These are phyloP conservation scores for Colletotrichum sp. DNA, from an alignment of 2,329 filamentous ascomycete genomes.

Conservation along the genomic window DNA sequence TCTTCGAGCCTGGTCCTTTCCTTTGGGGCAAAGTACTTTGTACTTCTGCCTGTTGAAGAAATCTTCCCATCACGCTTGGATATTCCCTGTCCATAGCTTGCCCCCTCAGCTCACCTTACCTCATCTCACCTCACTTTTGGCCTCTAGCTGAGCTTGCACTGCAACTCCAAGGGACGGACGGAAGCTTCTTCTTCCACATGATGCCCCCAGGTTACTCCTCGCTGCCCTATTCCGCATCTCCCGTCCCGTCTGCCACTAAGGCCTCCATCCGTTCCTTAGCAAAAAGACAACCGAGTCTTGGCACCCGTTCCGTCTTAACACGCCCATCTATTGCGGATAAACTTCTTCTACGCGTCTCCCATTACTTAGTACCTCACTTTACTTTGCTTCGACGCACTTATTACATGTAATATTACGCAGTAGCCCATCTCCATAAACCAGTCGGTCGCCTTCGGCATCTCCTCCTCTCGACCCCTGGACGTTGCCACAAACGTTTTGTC, in stretches of 20 bases:
- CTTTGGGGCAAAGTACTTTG: neutral
- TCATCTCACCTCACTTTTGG: conserved; percentile 1
- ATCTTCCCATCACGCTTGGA: neutral
- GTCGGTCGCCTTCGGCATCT: neutral
- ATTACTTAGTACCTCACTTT: neutral
- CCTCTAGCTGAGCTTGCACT: neutral
- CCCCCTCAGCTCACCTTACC: neutral
- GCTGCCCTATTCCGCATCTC: conserved; percentile 3
- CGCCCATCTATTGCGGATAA: neutral
- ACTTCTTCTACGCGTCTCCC: neutral
- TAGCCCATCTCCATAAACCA: neutral
- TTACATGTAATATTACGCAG: neutral
- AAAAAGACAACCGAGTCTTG: neutral
- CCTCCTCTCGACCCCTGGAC: neutral
- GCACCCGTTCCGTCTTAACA: neutral
- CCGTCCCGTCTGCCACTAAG: conserved; percentile 6
- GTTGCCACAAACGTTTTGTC: conserved; percentile 1
- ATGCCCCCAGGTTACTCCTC: neutral
- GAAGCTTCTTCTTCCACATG: conserved; percentile 3
- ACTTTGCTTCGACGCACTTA: neutral
- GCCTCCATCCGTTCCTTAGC: neutral
- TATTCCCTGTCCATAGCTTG: neutral
- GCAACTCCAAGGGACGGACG: neutral
- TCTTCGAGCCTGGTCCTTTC: neutral
- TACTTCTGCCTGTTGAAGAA: neutral